Base-by-base conservation (phyloP, 306 rosid genomes). In the Elaeagnus macrophylla region DNA sequence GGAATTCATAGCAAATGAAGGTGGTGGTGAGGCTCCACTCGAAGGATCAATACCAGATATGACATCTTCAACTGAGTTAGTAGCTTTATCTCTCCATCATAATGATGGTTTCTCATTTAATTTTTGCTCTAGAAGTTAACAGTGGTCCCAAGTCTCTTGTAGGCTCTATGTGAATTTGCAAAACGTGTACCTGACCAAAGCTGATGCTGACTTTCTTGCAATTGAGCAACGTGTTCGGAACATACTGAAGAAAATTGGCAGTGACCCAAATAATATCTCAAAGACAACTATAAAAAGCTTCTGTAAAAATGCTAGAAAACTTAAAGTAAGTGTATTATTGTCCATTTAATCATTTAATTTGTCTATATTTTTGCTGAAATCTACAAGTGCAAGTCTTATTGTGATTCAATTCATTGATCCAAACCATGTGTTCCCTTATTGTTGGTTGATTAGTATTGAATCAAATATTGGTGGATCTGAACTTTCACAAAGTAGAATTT, bases 1-100 rank as follows among this genome's bases (percentile, higher is more conserved):
- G 99, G 95, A 91, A 68, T 91, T 91, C 70, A 73, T 91, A 68
- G 57, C 72, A 70, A 84, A 80, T 75, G 95, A 91, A 78, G 93
- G 99, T 52, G 87, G 77, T 54, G 96, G 96, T 5, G 96, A 82
- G 75, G 82, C 75, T 39, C 99, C 99, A 36, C 85, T 91, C 12
- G 99, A 91, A 67, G 99, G 99, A 73, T 87, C 99, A 57, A 91
- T 91, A 74, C 93, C 96, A n/a, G 99, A 91, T 64, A 91, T 91
- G 99, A 91, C 99, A 69, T 82, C 99, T 63, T 78, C 99, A 65
- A 91, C 99, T 0, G 99, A 91, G 96, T 91, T 47, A 80, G 90
- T 72, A 49, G 47, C 42, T 25, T 20, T 38, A 44, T 74, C 45
- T 57, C 50, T 64, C 14, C 53, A 38, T 47, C 40, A 53, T 67